Percentiles rank a stretch among this genome's conserved stretches.
phyloP scores from a whole-genome alignment of 2,329 filamentous ascomycete species.

The Neophaeococcomyces mojaviensis region DNA sequence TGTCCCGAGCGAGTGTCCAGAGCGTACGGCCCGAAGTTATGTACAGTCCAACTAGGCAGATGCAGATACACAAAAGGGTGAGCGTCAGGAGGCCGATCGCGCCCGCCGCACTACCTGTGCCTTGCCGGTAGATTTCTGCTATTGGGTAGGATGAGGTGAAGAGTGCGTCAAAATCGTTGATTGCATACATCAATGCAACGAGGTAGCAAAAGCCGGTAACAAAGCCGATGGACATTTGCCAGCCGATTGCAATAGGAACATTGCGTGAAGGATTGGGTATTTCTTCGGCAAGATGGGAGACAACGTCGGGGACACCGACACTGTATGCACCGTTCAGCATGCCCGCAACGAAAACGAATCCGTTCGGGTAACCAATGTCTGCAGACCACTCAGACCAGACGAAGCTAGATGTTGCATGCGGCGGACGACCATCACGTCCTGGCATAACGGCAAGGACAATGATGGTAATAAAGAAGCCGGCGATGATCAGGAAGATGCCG shows the following conservation, averaged over 20 bases:
- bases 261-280: conserved; percentile 55
- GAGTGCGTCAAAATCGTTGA: conserved; percentile 38
- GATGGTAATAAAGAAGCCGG: conserved; percentile 40
- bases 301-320: conserved; percentile 59
- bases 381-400: conserved; percentile 52
- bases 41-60: conserved; percentile 49
- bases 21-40: conserved; percentile 56
- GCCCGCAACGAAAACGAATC: conserved; percentile 58
- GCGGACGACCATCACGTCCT: conserved; percentile 11
- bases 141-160: conserved; percentile 51
- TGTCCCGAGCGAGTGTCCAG: conserved; percentile 55
- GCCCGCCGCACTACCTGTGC: conserved; percentile 45
- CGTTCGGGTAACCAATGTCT: conserved; percentile 38
- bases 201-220: conserved; percentile 42
- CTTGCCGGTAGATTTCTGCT: conserved; percentile 58
- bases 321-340: conserved; percentile 64
- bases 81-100: conserved; percentile 48
- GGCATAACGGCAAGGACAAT: conserved; percentile 29
- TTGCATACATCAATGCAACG: conserved; percentile 48
- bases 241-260: conserved; percentile 43
- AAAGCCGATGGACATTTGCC: conserved; percentile 43
- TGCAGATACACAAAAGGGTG: conserved; percentile 46
- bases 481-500: conserved; percentile 44
- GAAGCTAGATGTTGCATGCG: conserved; percentile 42
- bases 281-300: conserved; percentile 58